These are phyloP conservation scores for Inosperma sp. DNA, from an alignment of 768 basidiomycete species.

Conservation along the genomic window DNA sequence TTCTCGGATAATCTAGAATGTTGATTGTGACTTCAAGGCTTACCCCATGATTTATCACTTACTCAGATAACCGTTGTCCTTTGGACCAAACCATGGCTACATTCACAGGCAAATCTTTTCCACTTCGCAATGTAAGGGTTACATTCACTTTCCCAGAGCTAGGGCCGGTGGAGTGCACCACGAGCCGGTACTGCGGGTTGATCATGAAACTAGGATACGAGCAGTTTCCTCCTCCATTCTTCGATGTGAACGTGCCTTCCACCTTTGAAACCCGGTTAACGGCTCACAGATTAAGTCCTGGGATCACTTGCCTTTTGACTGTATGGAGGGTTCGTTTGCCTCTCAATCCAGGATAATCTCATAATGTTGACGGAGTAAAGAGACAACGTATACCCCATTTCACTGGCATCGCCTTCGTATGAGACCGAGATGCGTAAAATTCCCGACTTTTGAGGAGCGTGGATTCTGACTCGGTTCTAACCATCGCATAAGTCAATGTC, in stretches of 20 bases:
- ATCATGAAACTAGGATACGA: constrained; percentile 76
- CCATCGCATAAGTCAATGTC: not conserved
- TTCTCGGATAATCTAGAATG: constrained; percentile 50
- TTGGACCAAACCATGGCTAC: constrained; percentile 69
- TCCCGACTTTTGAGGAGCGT: constrained; percentile 32
- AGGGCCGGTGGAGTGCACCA: constrained; percentile 37
- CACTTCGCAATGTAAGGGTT: constrained; percentile 47
- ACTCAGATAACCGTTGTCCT: constrained; percentile 75
- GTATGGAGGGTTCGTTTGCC: constrained; percentile 34
- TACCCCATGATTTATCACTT: constrained; percentile 25
- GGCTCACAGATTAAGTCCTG: not conserved
- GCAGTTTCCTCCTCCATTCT: constrained; percentile 82
- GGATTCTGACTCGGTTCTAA: constrained; percentile 37
- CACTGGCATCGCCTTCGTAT: constrained; percentile 60
- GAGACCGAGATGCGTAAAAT: constrained; percentile 54
- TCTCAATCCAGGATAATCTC: constrained; percentile 46
- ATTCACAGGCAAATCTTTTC: constrained; percentile 69
- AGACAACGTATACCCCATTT: constrained; percentile 65
- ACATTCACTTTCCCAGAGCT: constrained; percentile 32
- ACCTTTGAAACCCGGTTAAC: constrained; percentile 36
- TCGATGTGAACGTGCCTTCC: constrained; percentile 55
- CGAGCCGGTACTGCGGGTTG: constrained; percentile 85
- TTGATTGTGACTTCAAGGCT: not conserved
- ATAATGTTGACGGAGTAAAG: constrained; percentile 44
- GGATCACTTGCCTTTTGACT: constrained; percentile 33